Evolutionary conservation across 306 rosid genomes (phyloP), one percentile per base, ranked within the genome.

Genomic region (Argentina anserina): DNA sequence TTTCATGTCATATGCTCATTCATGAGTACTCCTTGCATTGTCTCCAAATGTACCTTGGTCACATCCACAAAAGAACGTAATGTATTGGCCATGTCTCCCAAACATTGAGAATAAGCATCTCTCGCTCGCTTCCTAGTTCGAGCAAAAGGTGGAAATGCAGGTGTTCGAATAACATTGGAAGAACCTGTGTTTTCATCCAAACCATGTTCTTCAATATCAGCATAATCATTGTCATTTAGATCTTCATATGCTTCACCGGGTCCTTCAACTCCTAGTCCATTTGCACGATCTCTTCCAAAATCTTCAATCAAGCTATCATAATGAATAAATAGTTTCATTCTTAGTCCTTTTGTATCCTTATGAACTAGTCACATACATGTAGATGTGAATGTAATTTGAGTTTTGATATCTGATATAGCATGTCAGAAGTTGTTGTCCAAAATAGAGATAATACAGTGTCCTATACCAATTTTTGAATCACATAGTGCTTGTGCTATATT

Each of bases 201-300:
- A 60, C 40, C 65, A 60, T 26, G 3, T 52, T 21, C 59, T 52
- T 23, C 59, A 52, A 52, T 7, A 8, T 52, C 26, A 52, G 1
- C 8, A 5, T 52, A 2, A 3, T 52, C 21, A 2, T 21, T 1
- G 21, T 52, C 7, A 21, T 7, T 52, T 3, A 52, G 12, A 3
- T 21, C 28, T 21, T 21, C 13, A n/a, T n/a, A 3, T 6, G 29
- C 59, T 52, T 52, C 29, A 8, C 5, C 28, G 7, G 13, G 59
- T 23, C 59, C 40, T 37, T 37, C 40, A 37, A 8, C 62, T 23
- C 33, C 17, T 23, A 26, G 26, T 1, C 62, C 33, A 37, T 15
- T 45, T 67, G 40, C 72, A 6, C 72, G 40, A 28, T 67, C 72
- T 43, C 26, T 67, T 4, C 53, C 72, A 67, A 41, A 67, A 2